Percentiles rank a stretch among this genome's conserved stretches.
phyloP scores from a whole-genome alignment of 2,329 filamentous ascomycete genomes.

The Fusarium oxysporum region DNA sequence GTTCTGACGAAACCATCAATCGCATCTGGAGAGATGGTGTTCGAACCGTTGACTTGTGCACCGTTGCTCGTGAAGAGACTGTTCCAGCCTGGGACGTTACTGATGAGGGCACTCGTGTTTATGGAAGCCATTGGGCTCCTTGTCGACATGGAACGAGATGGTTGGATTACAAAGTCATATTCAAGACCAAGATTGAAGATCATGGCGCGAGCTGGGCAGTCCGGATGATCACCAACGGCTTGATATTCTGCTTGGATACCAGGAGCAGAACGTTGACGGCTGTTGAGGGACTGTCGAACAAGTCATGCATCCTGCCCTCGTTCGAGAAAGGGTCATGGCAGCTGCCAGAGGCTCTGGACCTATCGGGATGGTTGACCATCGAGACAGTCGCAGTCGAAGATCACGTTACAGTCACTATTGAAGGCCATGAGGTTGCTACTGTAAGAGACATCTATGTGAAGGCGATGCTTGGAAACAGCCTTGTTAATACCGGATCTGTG shows the following conservation, averaged over 20 bases:
- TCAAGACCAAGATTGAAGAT: not conserved
- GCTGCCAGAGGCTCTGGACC: not conserved
- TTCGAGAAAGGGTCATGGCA: not conserved
- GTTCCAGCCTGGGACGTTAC: not conserved
- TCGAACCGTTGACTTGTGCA: not conserved
- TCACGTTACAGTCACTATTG: not conserved
- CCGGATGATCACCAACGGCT: not conserved
- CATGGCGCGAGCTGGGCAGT: not conserved
- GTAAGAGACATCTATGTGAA: not conserved
- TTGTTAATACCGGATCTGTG: not conserved
- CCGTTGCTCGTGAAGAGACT: not conserved
- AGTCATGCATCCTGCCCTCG: not conserved
- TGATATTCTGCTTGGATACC: not conserved
- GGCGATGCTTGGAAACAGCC: not conserved
- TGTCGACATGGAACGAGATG: slow-evolving; percentile 10
- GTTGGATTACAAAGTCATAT: not conserved
- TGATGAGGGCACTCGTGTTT: not conserved
- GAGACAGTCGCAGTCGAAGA: not conserved
- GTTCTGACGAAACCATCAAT: slow-evolving; percentile 1
- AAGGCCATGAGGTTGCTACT: not conserved
- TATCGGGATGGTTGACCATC: not conserved
- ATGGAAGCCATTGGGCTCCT: slow-evolving; percentile 7
- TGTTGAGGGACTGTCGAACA: not conserved
- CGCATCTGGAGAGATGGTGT: slow-evolving; percentile 7
- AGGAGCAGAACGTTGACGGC: not conserved